Evolutionary conservation across 306 rosid genomes (phyloP).

Genomic region (Vigna reflexopilosa): DNA sequence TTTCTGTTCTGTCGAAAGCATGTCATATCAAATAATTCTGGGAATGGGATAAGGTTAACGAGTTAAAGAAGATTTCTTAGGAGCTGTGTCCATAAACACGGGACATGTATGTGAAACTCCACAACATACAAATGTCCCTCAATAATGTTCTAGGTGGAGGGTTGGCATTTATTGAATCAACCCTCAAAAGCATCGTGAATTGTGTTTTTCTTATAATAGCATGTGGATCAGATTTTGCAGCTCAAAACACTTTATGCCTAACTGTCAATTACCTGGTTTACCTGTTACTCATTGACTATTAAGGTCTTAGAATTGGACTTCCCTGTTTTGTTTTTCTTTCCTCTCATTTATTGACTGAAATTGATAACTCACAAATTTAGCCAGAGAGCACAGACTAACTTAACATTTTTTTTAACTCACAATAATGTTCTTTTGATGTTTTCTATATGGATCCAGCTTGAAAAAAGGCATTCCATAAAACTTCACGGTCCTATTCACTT

Average conservation of each 20-base stretch:
- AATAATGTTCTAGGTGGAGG: slow-evolving; percentile 43
- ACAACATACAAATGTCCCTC: slow-evolving; percentile 3
- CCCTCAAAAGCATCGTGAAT: slow-evolving; percentile 34
- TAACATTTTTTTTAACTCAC: background rate
- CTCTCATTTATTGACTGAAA: slow-evolving; percentile 36
- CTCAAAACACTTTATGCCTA: slow-evolving; percentile 43
- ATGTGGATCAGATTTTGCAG: slow-evolving; percentile 41
- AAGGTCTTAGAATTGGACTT: slow-evolving; percentile 30
- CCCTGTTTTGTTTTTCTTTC: background rate
- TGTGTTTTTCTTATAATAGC: slow-evolving; percentile 40
- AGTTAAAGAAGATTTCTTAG: slow-evolving; percentile 30
- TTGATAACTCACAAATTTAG: slow-evolving; percentile 32
- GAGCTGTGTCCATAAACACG: slow-evolving; percentile 33
- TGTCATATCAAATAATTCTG: slow-evolving; percentile 49
- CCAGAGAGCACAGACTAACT: slow-evolving; percentile 11
- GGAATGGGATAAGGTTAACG: slow-evolving; percentile 15
- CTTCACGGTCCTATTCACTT: background rate
- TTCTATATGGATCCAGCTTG: slow-evolving; percentile 2
- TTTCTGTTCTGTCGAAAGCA: slow-evolving; percentile 39
- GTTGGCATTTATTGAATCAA: slow-evolving; percentile 45
- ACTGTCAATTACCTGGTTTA: slow-evolving; percentile 44
- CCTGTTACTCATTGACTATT: slow-evolving; percentile 46
- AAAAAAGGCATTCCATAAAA: background rate
- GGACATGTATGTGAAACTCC: slow-evolving; percentile 42
- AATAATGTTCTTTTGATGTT: slow-evolving; percentile 24